These are phyloP conservation scores for Amanita pallidorosea DNA, from an alignment of 768 basidiomycete genomes.

Conservation along the genomic window DNA sequence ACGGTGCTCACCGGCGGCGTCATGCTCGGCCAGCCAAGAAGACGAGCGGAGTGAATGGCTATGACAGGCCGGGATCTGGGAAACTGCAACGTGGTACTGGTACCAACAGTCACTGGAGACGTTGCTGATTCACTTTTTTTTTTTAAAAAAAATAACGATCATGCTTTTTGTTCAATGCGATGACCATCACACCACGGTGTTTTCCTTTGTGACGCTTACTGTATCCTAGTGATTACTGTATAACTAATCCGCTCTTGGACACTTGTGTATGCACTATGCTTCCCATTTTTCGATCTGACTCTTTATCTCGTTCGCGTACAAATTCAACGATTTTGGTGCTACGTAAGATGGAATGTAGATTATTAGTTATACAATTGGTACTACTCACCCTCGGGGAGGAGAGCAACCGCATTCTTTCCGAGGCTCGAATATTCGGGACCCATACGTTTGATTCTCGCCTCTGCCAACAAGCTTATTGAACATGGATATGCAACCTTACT, in stretches of 20 bases:
- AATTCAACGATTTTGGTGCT: not conserved
- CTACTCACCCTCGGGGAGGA: too few relatives aligned
- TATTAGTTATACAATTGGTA: too few relatives aligned
- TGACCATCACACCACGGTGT: too few relatives aligned
- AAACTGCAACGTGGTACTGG: not conserved
- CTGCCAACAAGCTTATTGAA: too few relatives aligned
- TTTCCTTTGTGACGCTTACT: too few relatives aligned
- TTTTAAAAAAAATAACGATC: not conserved
- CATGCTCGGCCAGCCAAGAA: constrained; percentile 21
- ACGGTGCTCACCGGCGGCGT: constrained; percentile 33
- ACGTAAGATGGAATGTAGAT: too few relatives aligned
- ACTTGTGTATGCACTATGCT: not conserved
- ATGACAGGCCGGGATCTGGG: not conserved
- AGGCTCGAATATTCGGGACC: too few relatives aligned
- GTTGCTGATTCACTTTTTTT: not conserved
- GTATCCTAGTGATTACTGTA: not conserved
- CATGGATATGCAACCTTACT: not conserved
- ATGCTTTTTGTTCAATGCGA: not conserved
- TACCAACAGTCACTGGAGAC: not conserved
- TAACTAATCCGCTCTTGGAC: not conserved
- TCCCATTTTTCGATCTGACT: not conserved
- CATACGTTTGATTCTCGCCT: too few relatives aligned
- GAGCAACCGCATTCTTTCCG: too few relatives aligned
- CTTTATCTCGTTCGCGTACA: not conserved
- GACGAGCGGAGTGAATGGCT: not conserved